Percentiles rank a stretch among this genome's conserved stretches.
phyloP scores from a whole-genome alignment of 495 filamentous ascomycete species.

The Daldinia childiae region DNA sequence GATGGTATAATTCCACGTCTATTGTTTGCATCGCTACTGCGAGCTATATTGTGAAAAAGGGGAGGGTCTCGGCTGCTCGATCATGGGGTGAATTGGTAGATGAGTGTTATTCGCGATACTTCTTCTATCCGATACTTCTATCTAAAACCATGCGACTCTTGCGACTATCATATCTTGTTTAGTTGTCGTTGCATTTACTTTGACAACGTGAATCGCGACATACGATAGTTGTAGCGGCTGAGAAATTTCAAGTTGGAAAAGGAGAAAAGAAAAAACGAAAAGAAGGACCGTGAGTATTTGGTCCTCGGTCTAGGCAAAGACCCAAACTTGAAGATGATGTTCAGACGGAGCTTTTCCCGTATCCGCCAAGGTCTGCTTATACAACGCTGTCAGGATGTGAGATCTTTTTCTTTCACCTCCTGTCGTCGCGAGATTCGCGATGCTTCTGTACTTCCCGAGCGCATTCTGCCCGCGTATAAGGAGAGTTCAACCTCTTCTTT shows the following conservation, averaged over 20 bases:
- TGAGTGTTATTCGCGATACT: background rate
- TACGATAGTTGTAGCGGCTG: background rate
- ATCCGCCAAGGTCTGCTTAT: slow-evolving; percentile 4
- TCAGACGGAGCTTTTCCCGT: slow-evolving; percentile 8
- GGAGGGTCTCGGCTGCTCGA: background rate
- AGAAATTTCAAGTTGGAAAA: background rate
- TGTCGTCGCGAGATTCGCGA: slow-evolving; percentile 58
- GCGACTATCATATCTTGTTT: slow-evolving; percentile 7
- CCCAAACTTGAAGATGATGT: slow-evolving; percentile 7
- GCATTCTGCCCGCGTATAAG: slow-evolving; percentile 62
- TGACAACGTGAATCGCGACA: background rate
- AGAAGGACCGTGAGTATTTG: background rate
- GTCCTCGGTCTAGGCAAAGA: background rate
- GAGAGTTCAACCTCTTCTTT: slow-evolving; percentile 63
- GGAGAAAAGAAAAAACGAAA: background rate
- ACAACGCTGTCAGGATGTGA: slow-evolving; percentile 5
- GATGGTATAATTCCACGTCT: background rate
- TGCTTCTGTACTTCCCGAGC: slow-evolving; percentile 60
- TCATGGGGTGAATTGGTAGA: slow-evolving; percentile 30
- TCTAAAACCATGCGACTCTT: slow-evolving; percentile 24
- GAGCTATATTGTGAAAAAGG: background rate
- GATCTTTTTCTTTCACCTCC: slow-evolving; percentile 59
- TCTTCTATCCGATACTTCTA: background rate
- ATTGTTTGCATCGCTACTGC: background rate
- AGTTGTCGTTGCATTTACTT: background rate